Evolutionary conservation across 2,329 filamentous ascomycete species (phyloP).

Genomic region (Venturia pyrina): DNA sequence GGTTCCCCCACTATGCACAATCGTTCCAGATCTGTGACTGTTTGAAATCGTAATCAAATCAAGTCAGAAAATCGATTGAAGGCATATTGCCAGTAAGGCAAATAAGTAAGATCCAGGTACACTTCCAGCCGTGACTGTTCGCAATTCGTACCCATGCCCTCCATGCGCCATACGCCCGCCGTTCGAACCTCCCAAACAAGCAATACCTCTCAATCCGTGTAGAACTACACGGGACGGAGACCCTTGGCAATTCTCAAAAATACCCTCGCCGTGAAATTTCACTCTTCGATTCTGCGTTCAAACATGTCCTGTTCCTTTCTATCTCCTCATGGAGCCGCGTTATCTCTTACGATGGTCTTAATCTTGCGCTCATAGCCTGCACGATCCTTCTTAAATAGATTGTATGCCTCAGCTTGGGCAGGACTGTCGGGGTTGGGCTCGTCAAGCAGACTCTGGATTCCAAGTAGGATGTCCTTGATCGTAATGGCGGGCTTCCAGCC

Average conservation of each 20-base stretch:
- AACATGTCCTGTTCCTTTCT: neutral
- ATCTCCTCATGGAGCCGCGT: slow-evolving; percentile 55
- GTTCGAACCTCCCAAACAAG: neutral
- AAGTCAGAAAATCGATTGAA: neutral
- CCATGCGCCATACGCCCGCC: neutral
- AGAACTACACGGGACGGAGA: neutral
- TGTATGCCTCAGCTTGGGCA: slow-evolving; percentile 94
- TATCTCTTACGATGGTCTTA: slow-evolving; percentile 76
- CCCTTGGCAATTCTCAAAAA: neutral
- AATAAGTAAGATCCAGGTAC: neutral
- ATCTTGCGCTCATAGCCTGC: slow-evolving; percentile 83
- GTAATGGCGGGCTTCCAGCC: slow-evolving; percentile 98
- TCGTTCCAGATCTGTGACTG: too few relatives aligned
- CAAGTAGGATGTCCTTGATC: slow-evolving; percentile 92
- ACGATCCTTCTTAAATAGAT: slow-evolving; percentile 86
- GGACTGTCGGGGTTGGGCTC: slow-evolving; percentile 96
- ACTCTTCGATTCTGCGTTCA: neutral
- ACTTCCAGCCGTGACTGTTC: neutral
- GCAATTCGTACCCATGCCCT: neutral
- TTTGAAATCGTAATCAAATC: neutral
- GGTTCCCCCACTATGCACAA: too few relatives aligned
- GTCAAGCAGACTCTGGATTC: slow-evolving; percentile 90
- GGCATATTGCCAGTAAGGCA: neutral
- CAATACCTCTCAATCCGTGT: neutral
- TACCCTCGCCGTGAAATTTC: neutral